Percentiles rank a stretch among this genome's conserved stretches.
phyloP scores from a whole-genome alignment of 192 early-diverging fungal genomes.

The Backusella sp. region DNA sequence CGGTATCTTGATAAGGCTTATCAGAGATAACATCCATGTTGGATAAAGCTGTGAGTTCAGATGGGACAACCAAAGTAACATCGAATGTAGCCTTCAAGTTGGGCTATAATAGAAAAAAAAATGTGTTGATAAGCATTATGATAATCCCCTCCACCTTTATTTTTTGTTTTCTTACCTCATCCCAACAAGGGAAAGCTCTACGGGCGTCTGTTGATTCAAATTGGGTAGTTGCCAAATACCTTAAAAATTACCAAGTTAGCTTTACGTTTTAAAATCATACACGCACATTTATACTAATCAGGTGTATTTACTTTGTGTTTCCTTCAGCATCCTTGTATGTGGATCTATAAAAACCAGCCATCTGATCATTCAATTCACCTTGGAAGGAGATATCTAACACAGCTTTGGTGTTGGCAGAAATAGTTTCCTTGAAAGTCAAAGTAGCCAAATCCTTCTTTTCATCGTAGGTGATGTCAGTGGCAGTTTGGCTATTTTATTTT shows the following conservation, averaged over 20 bases:
- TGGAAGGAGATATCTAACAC: slow-evolving; percentile 61
- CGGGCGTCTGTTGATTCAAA: slow-evolving; percentile 93
- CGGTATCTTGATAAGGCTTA: slow-evolving; percentile 39
- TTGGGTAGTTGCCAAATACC: slow-evolving; percentile 82
- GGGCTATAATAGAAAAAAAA: slow-evolving; percentile 48
- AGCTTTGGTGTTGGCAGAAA: slow-evolving; percentile 56
- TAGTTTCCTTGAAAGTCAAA: slow-evolving; percentile 57
- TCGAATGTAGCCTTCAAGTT: slow-evolving; percentile 94
- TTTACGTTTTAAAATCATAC: slow-evolving; percentile 26
- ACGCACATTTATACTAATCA: not conserved
- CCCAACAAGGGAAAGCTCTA: slow-evolving; percentile 94
- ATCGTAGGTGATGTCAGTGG: slow-evolving; percentile 45
- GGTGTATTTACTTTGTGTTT: slow-evolving; percentile 21
- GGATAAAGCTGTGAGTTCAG: slow-evolving; percentile 78
- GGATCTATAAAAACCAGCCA: slow-evolving; percentile 95
- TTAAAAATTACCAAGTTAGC: not conserved
- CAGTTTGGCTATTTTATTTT: slow-evolving; percentile 11
- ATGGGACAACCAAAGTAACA: slow-evolving; percentile 77
- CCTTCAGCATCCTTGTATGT: slow-evolving; percentile 69
- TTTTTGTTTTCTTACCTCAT: slow-evolving; percentile 58
- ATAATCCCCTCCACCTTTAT: too few relatives aligned
- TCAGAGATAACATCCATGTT: slow-evolving; percentile 89
- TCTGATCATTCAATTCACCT: slow-evolving; percentile 80
- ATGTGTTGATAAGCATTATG: not conserved
- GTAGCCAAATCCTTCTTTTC: slow-evolving; percentile 47